These are phyloP conservation scores for Umbelopsis ramanniana DNA, from an alignment of 192 early-diverging fungal species.

Conservation along the genomic window DNA sequence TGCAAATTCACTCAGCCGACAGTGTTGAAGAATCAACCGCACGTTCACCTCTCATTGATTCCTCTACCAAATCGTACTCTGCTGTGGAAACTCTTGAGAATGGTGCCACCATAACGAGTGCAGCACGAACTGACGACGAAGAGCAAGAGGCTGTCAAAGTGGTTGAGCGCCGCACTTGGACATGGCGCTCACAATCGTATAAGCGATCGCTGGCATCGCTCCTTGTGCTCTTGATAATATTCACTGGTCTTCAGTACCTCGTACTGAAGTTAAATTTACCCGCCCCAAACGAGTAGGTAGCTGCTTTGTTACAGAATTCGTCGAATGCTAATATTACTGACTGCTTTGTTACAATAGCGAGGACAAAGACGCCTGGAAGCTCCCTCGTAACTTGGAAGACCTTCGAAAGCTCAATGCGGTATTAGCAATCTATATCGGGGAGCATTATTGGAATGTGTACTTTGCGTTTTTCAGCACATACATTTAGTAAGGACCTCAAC, in stretches of 20 bases:
- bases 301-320: not conserved
- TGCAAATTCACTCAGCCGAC: not conserved
- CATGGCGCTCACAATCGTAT: constrained; percentile 41
- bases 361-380: constrained; percentile 47
- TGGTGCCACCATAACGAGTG: constrained; percentile 2
- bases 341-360: constrained; percentile 37
- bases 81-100: constrained; percentile 10
- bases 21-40: not conserved
- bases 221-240: constrained; percentile 23
- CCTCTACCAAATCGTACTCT: not conserved
- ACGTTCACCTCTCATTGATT: not conserved
- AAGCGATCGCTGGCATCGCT: constrained; percentile 34
- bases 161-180: constrained; percentile 13
- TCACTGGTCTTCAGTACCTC: constrained; percentile 28
- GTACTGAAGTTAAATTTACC: constrained; percentile 38
- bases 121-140: not conserved
- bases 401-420: constrained; percentile 51
- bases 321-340: not conserved
- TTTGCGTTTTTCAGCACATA: constrained; percentile 51
- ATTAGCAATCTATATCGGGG: constrained; percentile 51
- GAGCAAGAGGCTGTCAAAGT: constrained; percentile 1
- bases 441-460: constrained; percentile 55
- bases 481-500: constrained; percentile 54
- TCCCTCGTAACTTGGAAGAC: constrained; percentile 57
- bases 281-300: constrained; percentile 35